Percentiles rank a stretch among this genome's conserved stretches.
These are phyloP conservation scores for Rhynchosporium secalis DNA, from an alignment of 2,329 filamentous ascomycete genomes.

Conservation along the genomic window DNA sequence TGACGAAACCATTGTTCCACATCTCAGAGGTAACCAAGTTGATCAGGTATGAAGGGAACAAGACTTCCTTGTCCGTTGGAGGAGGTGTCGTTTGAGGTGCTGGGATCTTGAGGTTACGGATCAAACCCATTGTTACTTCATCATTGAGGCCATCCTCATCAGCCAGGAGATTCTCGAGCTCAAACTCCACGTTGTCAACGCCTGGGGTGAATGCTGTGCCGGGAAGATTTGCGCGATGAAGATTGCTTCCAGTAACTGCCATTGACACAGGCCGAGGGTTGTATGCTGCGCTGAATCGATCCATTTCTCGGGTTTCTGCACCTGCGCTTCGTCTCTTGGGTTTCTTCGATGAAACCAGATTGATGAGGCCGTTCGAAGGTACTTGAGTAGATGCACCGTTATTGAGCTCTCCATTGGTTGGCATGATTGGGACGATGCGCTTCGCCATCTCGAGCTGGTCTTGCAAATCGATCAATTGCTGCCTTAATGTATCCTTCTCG, in stretches of 20 bases:
- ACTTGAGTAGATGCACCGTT: slow-evolving; percentile 62
- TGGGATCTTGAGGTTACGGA: slow-evolving; percentile 95
- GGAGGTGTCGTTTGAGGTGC: slow-evolving; percentile 82
- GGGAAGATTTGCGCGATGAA: slow-evolving; percentile 69
- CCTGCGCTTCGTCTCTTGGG: slow-evolving; percentile 92
- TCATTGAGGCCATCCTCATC: slow-evolving; percentile 96
- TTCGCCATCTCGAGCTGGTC: slow-evolving; percentile 90
- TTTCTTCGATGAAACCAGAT: slow-evolving; percentile 95
- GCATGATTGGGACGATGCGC: slow-evolving; percentile 57
- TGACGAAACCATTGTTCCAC: slow-evolving; percentile 99
- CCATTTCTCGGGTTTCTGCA: slow-evolving; percentile 78
- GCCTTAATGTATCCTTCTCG: slow-evolving; percentile 81
- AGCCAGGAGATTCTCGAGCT: slow-evolving; percentile 88
- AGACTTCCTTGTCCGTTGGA: slow-evolving; percentile 95
- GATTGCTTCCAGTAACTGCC: slow-evolving; percentile 69
- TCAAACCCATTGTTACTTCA: slow-evolving; percentile 93
- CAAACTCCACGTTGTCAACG: slow-evolving; percentile 88
- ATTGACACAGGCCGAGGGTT: slow-evolving; percentile 96
- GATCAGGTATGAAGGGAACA: slow-evolving; percentile 98
- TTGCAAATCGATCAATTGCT: slow-evolving; percentile 86
- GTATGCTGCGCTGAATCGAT: slow-evolving; percentile 89
- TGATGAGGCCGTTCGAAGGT: slow-evolving; percentile 79
- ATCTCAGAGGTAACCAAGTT: slow-evolving; percentile 99
- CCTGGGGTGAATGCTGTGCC: slow-evolving; percentile 77
- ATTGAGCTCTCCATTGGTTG: slow-evolving; percentile 67